A percentile compares a stretch with the other conserved stretches of the same genome.
Evolutionary conservation across 768 basidiomycete genomes (phyloP).

Genomic region (Leucosporidium yakuticum): DNA sequence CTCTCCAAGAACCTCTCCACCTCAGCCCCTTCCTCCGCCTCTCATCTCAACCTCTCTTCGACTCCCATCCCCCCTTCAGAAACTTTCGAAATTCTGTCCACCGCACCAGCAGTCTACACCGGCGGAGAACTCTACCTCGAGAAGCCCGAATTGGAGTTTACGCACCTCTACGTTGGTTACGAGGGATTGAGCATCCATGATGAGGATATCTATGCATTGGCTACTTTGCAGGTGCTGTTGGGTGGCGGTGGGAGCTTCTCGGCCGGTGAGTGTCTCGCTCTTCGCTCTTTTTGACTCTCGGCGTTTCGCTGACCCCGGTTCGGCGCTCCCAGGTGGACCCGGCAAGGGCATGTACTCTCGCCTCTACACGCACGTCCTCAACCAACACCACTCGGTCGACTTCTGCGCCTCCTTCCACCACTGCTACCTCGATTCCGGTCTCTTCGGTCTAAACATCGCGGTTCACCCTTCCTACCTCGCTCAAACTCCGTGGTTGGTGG

Average conservation of each 20-base stretch:
- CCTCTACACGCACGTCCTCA: constrained; percentile 89
- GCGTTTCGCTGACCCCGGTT: neutral
- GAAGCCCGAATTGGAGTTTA: constrained; percentile 59
- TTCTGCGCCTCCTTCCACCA: constrained; percentile 97
- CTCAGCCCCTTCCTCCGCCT: constrained; percentile 30
- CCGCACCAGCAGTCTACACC: constrained; percentile 55
- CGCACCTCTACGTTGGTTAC: constrained; percentile 86
- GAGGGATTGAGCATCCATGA: constrained; percentile 88
- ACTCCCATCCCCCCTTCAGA: constrained; percentile 16
- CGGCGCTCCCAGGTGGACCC: constrained; percentile 62
- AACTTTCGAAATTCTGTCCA: constrained; percentile 40
- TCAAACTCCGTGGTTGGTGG: constrained; percentile 73
- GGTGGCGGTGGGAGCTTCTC: constrained; percentile 97
- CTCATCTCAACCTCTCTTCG: constrained; percentile 3
- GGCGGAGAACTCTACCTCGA: constrained; percentile 72
- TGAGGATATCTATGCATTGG: constrained; percentile 84
- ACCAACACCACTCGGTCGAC: constrained; percentile 87
- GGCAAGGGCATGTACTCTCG: constrained; percentile 99
- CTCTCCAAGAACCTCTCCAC: constrained; percentile 46
- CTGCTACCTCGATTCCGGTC: constrained; percentile 86
- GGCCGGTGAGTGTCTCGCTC: constrained; percentile 54
- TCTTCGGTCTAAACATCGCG: constrained; percentile 85
- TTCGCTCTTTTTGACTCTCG: neutral
- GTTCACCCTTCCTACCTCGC: constrained; percentile 59
- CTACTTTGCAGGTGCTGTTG: constrained; percentile 87